Base-by-base conservation (phyloP, 805 yeast genomes). In the Dipodascopsis uninucleata region DNA sequence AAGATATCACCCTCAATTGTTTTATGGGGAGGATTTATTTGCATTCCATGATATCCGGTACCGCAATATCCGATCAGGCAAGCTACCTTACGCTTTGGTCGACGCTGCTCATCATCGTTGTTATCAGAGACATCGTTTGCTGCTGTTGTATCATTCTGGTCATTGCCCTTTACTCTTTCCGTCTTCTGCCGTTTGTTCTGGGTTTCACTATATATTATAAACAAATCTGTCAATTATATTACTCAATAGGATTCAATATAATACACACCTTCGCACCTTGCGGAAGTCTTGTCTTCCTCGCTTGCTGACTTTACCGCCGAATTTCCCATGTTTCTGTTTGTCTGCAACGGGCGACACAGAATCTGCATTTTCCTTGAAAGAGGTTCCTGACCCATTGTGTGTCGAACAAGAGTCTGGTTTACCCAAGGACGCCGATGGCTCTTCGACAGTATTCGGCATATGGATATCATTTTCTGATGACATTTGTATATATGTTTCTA, bases 21-120 rank as follows among this genome's bases (percentile, higher is more conserved):
- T 61, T 80, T 79, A 32, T 78, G 78, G 16, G 89, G 94, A 1
- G 95, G 94, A 61, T 88, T 89, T 24, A 49, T 18, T 38, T 89
- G 97, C 95, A 89, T 86, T 5, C 97, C 97, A 64, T 85, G 93
- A 67, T 89, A 89, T 0, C 97, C 97, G 1, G 96, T 81, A 32
- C 97, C 97, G 63, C 96, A 89, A 68, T 89, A 89, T 3, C 97
- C 97, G 54, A 89, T 72, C 79, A 86, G 73, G 58, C 84, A 79
- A 0, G 96, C 97, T 18, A 87, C 96, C 61, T 89, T 89, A 58
- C 79, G 77, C 72, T 89, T 89, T 18, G 59, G 86, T 74, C 60
- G 52, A 18, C 72, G 43, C 4, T 55, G 61, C n/a, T 31, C 35
- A 31, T 12, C 35, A n/a, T 31, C 35, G 35, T n/a, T 21, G 9